Base-by-base conservation (phyloP, 1,284 basidiomycete genomes). In the Rhodotorula mucilaginosa region DNA sequence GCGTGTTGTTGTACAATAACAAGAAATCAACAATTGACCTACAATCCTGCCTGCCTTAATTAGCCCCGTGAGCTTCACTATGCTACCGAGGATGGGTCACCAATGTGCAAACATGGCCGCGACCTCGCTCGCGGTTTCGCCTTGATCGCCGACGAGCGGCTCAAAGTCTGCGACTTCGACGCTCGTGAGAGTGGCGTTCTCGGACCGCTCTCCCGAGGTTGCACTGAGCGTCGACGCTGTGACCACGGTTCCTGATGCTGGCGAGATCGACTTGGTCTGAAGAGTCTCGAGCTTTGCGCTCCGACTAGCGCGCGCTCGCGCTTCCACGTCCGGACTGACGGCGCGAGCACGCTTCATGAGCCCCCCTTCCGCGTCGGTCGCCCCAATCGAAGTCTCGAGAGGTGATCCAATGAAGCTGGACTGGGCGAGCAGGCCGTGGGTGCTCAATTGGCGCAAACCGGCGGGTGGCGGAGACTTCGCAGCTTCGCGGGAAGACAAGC, bases 381-480 rank as follows among this genome's bases (percentile, higher is more conserved):
- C 16, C 16, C 54, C 26, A 56, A 29, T 56, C 8, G 29, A n/a
- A 16, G 54, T 56, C 54, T 56, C 54, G 4, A 56, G 54, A 18
- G 54, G 54, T 26, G 54, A 56, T 5, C 51, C n/a, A 19, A 51
- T 51, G 2, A 19, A 23, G 10, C 18, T 15, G 23, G 51, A n/a
- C 7, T 26, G 1, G 29, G 13, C 15, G 26, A 16, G 0, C 1
- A 7, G 5, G 26, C 6, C 19, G 3, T 8, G 2, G 2, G 51
- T 13, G 18, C 21, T 13, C 10, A 4, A 23, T 1, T 13, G 51
- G 21, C 21, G n/a, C 21, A 23, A 6, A 26, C n/a, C 1, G 10
- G 39, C 39, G 39, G 39, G 39, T 44, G 39, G 39, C 39, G 39
- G 12, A 12, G 39, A 39, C 39, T 7, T 7, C 39, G 39, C 39